Base-by-base conservation (phyloP, 2,329 filamentous ascomycete species). In the Xylaria hypoxylon region DNA sequence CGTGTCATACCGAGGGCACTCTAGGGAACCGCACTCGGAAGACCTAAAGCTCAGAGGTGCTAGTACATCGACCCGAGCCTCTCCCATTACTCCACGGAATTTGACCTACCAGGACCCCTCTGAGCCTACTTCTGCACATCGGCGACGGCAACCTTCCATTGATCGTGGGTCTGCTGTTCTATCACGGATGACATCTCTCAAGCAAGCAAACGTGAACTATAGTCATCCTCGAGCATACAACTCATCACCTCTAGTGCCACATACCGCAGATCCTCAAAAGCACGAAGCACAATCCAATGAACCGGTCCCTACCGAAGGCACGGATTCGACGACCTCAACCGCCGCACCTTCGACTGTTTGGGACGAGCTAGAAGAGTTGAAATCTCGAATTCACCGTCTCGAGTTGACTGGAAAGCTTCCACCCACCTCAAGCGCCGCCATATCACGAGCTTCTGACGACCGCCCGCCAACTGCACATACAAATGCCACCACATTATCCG, bases 311-410 rank as follows among this genome's bases (percentile, higher is more conserved):
- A 72, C 82, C 31, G 90, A 94, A 74, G 90, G 90, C 8, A 94
- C 93, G 0, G 93, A 96, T 73, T 98, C 96, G 0, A 95, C 92
- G 0, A 86, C 92, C 38, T 98, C 96, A 0, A 96, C 93, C 0
- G 94, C 91, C 1, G 93, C 93, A 1, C 93, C 94, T 13, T 96
- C 94, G 1, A 97, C 94, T 0, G 93, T 99, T 2, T 99, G 96
- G 96, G 96, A 98, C 77, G 96, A 99, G 79, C 82, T 99, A 31
- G 96, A 98, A 73, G 96, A 98, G 70, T 82, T 99, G 52, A 98
- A 98, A 78, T 96, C 93, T 45, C 89, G 96, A 33, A 97, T 99
- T 73, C 90, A 93, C 72, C 92, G 93, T 67, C 86, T 99, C 10
- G 96, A 98, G 78, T 80, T 96, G 72, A 96, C 93, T 2, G 94